These are phyloP conservation scores for Leccinellum albellum DNA, from an alignment of 768 basidiomycete genomes.

Conservation along the genomic window DNA sequence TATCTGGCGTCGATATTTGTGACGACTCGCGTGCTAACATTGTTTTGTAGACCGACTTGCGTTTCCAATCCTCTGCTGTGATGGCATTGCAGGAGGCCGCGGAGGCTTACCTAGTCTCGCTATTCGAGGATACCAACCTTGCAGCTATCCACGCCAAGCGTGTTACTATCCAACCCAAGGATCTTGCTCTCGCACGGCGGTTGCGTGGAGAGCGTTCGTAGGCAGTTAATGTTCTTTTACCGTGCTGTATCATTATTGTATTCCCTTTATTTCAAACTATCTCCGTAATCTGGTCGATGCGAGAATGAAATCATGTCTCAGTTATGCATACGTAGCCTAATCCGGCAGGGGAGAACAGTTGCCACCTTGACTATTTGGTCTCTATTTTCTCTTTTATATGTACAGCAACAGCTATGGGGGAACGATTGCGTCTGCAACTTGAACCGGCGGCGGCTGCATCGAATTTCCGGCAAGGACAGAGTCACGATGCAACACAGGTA, in stretches of 20 bases:
- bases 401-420: too few species aligned
- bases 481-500: too few species aligned
- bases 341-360: too few species aligned
- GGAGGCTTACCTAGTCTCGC: background rate
- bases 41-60: slow-evolving; percentile 60
- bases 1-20: background rate
- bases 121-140: background rate
- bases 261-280: background rate
- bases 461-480: too few species aligned
- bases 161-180: background rate
- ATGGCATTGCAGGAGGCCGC: slow-evolving; percentile 61
- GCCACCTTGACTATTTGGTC: too few species aligned
- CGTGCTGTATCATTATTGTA: slow-evolving; percentile 19
- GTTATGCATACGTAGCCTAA: background rate
- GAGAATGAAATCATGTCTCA: background rate
- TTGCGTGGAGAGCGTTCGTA: slow-evolving; percentile 75
- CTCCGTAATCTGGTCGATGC: background rate
- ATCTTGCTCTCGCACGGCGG: slow-evolving; percentile 38
- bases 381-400: too few species aligned
- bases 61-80: slow-evolving; percentile 89
- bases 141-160: too few species aligned
- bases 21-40: background rate
- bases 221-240: slow-evolving; percentile 9
- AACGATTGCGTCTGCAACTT: too few species aligned
- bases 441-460: too few species aligned